A percentile compares a stretch with the other conserved stretches of the same genome.
These are phyloP conservation scores for Apophysomyces variabilis DNA, from an alignment of 371 early-diverging fungal genomes.

Conservation along the genomic window DNA sequence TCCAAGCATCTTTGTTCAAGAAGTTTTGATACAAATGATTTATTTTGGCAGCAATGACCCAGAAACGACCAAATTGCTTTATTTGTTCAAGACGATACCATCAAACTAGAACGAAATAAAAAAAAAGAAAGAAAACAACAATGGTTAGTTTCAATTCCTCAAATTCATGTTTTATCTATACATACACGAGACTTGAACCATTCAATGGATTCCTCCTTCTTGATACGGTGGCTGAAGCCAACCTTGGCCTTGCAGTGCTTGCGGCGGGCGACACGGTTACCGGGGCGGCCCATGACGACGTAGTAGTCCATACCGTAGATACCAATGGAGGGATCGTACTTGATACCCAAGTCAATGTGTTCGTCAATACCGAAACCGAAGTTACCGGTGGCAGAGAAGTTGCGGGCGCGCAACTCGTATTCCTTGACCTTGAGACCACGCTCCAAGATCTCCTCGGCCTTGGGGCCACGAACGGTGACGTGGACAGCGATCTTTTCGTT, in stretches of 20 bases:
- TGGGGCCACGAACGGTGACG: conserved; percentile 95
- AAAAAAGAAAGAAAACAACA: conserved; percentile 3
- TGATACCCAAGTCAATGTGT: conserved; percentile 99
- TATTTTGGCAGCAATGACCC: background rate
- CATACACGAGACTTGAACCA: conserved; percentile 81
- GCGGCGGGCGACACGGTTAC: conserved; percentile 94
- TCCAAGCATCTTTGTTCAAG: background rate
- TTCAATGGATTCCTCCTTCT: conserved; percentile 81
- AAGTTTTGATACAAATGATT: conserved; percentile 5
- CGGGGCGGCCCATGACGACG: conserved; percentile 97
- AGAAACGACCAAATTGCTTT: conserved; percentile 27
- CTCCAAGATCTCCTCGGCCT: conserved; percentile 90
- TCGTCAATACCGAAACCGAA: conserved; percentile 99
- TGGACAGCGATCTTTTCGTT: conserved; percentile 99
- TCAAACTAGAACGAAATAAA: conserved; percentile 61
- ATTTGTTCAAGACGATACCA: conserved; percentile 84
- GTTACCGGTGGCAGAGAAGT: conserved; percentile 98
- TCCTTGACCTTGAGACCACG: conserved; percentile 99
- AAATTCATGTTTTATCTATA: background rate
- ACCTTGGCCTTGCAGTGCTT: conserved; percentile 87
- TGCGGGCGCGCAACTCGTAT: conserved; percentile 92
- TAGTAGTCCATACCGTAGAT: conserved; percentile 98
- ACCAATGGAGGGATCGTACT: conserved; percentile 99
- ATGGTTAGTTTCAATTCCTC: background rate
- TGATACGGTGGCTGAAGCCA: conserved; percentile 92